Evolutionary conservation across 2,329 filamentous ascomycete species (phyloP).

Genomic region (Colletotrichum tabaci): DNA sequence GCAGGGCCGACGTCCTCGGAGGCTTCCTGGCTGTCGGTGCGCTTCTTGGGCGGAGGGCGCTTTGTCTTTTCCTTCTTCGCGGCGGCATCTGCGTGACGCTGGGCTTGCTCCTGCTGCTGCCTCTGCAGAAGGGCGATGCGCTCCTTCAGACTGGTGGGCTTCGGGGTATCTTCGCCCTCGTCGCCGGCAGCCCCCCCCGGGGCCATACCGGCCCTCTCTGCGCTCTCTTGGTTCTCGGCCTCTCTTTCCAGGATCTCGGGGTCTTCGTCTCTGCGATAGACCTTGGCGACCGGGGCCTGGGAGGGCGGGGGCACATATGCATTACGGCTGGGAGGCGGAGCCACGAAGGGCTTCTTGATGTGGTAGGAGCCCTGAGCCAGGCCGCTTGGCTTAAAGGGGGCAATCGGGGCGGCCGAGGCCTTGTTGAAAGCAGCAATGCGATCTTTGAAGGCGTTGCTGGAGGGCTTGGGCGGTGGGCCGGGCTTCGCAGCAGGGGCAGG

Average conservation of each 20-base stretch:
- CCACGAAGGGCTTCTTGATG: slow-evolving; percentile 97
- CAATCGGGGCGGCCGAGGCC: slow-evolving; percentile 83
- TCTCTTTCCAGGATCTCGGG: slow-evolving; percentile 78
- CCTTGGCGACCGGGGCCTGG: slow-evolving; percentile 78
- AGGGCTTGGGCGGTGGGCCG: slow-evolving; percentile 82
- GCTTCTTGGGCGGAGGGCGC: slow-evolving; percentile 77
- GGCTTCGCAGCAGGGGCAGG: slow-evolving; percentile 56
- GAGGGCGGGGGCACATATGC: slow-evolving; percentile 86
- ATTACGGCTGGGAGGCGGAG: slow-evolving; percentile 92
- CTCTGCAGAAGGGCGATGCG: slow-evolving; percentile 94
- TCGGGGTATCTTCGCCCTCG: slow-evolving; percentile 81
- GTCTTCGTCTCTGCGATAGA: slow-evolving; percentile 92
- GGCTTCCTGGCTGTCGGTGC: slow-evolving; percentile 63
- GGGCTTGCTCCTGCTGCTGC: slow-evolving; percentile 91
- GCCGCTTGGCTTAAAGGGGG: slow-evolving; percentile 88
- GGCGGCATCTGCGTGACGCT: slow-evolving; percentile 82
- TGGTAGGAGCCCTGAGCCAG: slow-evolving; percentile 76
- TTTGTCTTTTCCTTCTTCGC: slow-evolving; percentile 92
- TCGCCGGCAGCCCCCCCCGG: slow-evolving; percentile 60
- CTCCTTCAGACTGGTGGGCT: slow-evolving; percentile 94
- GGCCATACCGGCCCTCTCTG: slow-evolving; percentile 77
- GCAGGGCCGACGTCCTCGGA: slow-evolving; percentile 47
- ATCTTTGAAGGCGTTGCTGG: slow-evolving; percentile 86
- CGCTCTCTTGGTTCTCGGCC: slow-evolving; percentile 75
- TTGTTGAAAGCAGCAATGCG: slow-evolving; percentile 98